A percentile compares a stretch with the other conserved stretches of the same genome.
Conservation (phyloP, 768 basidiomycete species). For the Leccinum longicurvipes region DNA sequence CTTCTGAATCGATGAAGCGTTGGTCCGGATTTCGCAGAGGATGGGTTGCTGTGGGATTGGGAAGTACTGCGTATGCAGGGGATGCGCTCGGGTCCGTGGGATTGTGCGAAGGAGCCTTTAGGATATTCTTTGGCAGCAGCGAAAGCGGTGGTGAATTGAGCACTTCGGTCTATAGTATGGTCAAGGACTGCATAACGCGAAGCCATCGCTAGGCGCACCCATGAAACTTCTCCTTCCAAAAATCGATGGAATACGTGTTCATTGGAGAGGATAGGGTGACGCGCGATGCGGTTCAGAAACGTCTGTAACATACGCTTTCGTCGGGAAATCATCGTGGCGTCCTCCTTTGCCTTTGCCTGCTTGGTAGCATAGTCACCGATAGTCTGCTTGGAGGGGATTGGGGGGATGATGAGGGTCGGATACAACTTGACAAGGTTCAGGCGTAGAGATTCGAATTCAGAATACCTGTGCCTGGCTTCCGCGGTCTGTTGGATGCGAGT, state of each 20-base stretch:
- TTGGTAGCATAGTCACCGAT: conserved; percentile 97
- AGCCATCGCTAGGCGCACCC: conserved; percentile 52
- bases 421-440: conserved; percentile 81
- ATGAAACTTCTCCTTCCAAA: conserved; percentile 92
- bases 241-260: conserved; percentile 97
- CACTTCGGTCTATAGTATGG: conserved; percentile 69
- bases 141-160: conserved; percentile 90
- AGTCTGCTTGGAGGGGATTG: conserved; percentile 95
- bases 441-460: conserved; percentile 94
- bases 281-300: conserved; percentile 85
- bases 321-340: conserved; percentile 84
- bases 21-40: conserved; percentile 92
- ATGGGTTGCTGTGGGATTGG: conserved; percentile 85
- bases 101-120: conserved; percentile 93
- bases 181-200: conserved; percentile 3
- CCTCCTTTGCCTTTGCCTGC: conserved; percentile 95
- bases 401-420: conserved; percentile 94
- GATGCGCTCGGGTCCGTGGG: conserved; percentile 78
- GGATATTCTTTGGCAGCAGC: conserved; percentile 88
- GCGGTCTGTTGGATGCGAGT: conserved; percentile 51
- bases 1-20: conserved; percentile 92
- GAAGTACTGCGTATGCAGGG: conserved; percentile 77
- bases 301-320: conserved; percentile 94
- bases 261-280: conserved; percentile 92
- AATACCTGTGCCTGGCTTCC: conserved; percentile 88